phyloP scores from a whole-genome alignment of 441 rosid genomes.

The Raphanus hybrid region DNA sequence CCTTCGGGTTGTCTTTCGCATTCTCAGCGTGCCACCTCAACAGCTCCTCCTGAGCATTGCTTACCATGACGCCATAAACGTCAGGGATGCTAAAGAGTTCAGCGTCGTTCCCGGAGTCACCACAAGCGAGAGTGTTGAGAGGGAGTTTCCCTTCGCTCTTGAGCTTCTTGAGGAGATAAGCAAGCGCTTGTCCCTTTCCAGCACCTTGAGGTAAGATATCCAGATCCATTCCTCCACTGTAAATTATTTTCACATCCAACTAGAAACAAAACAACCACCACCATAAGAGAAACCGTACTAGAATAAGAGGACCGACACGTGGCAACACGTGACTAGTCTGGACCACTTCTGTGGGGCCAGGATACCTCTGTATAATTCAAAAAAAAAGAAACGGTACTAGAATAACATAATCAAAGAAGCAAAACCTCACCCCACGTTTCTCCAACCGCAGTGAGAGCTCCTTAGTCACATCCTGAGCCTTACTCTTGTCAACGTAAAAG shows the following conservation, averaged over 20 bases:
- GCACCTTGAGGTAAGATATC: conserved; percentile 97
- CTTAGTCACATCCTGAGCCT: conserved; percentile 67
- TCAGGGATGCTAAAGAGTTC: conserved; percentile 87
- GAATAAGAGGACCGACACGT: too few relatives aligned
- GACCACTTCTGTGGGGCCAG: too few relatives aligned
- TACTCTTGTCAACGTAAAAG: conserved; percentile 76
- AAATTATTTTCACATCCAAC: conserved; percentile 93
- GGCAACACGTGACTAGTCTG: too few relatives aligned
- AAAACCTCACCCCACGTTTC: conserved; percentile 65
- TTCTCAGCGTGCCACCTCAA: conserved; percentile 88
- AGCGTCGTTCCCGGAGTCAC: conserved; percentile 96
- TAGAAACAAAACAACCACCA: conserved; percentile 35
- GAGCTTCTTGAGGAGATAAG: conserved; percentile 78
- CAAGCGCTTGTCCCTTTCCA: conserved; percentile 98
- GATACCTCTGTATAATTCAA: too few relatives aligned
- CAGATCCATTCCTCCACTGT: conserved; percentile 97
- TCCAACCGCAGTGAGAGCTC: conserved; percentile 55
- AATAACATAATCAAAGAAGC: background rate
- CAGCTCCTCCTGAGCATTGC: conserved; percentile 97
- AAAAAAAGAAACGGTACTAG: too few relatives aligned
- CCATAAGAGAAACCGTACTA: background rate
- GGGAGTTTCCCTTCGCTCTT: conserved; percentile 73
- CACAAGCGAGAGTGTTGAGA: conserved; percentile 78
- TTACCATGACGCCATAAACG: conserved; percentile 88
- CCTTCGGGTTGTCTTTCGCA: conserved; percentile 78